Conservation (phyloP, 2,329 filamentous ascomycete genomes). For the Paracorniculantispora psalliotae region DNA sequence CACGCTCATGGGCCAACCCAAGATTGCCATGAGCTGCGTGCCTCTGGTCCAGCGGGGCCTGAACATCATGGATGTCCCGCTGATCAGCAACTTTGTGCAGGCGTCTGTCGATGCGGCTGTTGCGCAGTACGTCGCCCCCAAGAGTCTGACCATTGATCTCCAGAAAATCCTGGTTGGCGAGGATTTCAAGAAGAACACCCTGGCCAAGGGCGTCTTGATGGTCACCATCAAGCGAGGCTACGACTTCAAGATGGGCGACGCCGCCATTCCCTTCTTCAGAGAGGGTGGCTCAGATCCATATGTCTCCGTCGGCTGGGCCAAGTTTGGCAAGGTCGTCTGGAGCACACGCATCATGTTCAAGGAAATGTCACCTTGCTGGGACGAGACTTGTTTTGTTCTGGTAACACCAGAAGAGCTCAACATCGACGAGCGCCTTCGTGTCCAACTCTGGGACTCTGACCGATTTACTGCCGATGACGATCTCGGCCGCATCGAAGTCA, state of each 20-base stretch:
- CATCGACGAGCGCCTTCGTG: conserved; percentile 61
- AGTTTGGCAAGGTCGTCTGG: conserved; percentile 63
- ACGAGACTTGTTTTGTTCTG: conserved; percentile 64
- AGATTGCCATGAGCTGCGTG: conserved; percentile 64
- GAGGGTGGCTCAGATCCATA: conserved; percentile 64
- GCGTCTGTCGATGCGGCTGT: conserved; percentile 68
- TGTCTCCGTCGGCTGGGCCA: conserved; percentile 69
- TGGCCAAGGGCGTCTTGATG: conserved; percentile 58
- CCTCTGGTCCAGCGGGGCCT: conserved; percentile 64
- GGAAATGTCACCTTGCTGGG: conserved; percentile 65
- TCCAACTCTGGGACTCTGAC: conserved; percentile 75
- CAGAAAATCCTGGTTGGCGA: conserved; percentile 75
- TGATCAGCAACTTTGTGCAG: conserved; percentile 72
- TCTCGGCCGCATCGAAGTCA: conserved; percentile 65
- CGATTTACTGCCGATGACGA: conserved; percentile 69
- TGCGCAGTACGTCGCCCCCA: conserved; percentile 71
- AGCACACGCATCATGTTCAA: conserved; percentile 58
- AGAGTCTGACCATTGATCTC: conserved; percentile 66
- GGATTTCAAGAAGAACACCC: conserved; percentile 73
- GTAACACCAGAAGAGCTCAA: conserved; percentile 68
- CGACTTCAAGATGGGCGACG: conserved; percentile 68
- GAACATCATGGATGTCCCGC: conserved; percentile 70
- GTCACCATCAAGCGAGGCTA: conserved; percentile 62
- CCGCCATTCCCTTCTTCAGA: conserved; percentile 53
- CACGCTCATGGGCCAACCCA: conserved; percentile 70